phyloP scores from a whole-genome alignment of 805 yeast species.

The Starmera amethionina region DNA sequence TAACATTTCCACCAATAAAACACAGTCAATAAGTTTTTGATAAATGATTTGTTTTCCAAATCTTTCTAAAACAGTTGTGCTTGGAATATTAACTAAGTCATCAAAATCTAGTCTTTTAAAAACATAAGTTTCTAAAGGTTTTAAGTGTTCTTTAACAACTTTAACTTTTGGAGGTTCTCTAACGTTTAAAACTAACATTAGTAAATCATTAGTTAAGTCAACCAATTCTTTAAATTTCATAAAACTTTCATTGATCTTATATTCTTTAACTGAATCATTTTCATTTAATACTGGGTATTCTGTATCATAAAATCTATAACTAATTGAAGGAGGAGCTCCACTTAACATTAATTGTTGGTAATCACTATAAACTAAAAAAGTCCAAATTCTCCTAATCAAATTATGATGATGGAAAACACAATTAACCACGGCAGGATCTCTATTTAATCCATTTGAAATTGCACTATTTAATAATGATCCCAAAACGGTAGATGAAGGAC shows the following conservation, averaged over 20 bases:
- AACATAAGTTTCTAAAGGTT: conserved; percentile 7
- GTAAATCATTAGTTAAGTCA: conserved; percentile 9
- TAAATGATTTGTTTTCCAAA: conserved; percentile 6
- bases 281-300: conserved; percentile 16
- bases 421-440: conserved; percentile 9
- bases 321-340: conserved; percentile 17
- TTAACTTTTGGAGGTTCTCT: conserved; percentile 9
- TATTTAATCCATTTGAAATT: conserved; percentile 10
- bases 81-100: conserved; percentile 10
- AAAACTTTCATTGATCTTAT: conserved; percentile 10
- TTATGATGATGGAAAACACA: background rate
- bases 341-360: conserved; percentile 11
- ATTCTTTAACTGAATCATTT: conserved; percentile 11
- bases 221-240: conserved; percentile 6
- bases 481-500: conserved; percentile 4
- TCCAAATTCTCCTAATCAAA: conserved; percentile 17
- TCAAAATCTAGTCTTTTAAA: conserved; percentile 2
- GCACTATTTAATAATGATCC: conserved; percentile 15
- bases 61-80: conserved; percentile 11
- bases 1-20: conserved; percentile 10
- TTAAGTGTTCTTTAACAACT: conserved; percentile 3
- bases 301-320: conserved; percentile 11
- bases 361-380: conserved; percentile 10
- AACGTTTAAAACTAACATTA: conserved; percentile 11
- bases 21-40: conserved; percentile 4